These are phyloP conservation scores for Pythium brachiatum DNA, from an alignment of 352 stramenopile genomes.

Conservation along the genomic window DNA sequence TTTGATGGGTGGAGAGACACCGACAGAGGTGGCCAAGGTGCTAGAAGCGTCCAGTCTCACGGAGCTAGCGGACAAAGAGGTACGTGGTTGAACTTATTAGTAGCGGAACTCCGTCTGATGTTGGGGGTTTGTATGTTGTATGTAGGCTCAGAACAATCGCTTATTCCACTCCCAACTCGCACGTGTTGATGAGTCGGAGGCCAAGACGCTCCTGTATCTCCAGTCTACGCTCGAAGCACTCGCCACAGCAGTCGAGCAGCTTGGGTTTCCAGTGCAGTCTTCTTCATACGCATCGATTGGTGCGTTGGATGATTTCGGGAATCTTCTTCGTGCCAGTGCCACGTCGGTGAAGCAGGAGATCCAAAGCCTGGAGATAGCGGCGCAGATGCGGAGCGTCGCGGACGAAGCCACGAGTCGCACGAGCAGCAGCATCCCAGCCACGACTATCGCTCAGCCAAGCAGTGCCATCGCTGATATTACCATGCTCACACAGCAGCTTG, in stretches of 20 bases:
- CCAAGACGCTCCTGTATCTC: constrained; percentile 36
- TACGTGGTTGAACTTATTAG: no score
- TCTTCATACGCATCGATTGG: constrained; percentile 37
- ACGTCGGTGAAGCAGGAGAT: constrained; percentile 61
- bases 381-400: constrained; percentile 53
- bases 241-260: constrained; percentile 36
- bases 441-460: constrained; percentile 7
- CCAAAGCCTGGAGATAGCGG: constrained; percentile 63
- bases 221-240: constrained; percentile 44
- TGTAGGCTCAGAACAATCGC: constrained; percentile 36
- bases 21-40: constrained; percentile 30
- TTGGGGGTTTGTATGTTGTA: no score
- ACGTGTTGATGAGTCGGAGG: constrained; percentile 35
- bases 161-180: constrained; percentile 28
- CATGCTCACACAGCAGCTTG: constrained; percentile 46
- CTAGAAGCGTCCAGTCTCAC: constrained; percentile 33
- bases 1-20: not conserved
- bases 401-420: constrained; percentile 29
- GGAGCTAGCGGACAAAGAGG: constrained; percentile 42
- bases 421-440: not conserved
- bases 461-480: constrained; percentile 32
- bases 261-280: constrained; percentile 48
- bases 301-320: constrained; percentile 55
- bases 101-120: no score
- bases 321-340: constrained; percentile 46